Evolutionary conservation across 257 asterid genomes (phyloP), one percentile per base, ranked within the genome.

Genomic region (Penstemon davidsonii): DNA sequence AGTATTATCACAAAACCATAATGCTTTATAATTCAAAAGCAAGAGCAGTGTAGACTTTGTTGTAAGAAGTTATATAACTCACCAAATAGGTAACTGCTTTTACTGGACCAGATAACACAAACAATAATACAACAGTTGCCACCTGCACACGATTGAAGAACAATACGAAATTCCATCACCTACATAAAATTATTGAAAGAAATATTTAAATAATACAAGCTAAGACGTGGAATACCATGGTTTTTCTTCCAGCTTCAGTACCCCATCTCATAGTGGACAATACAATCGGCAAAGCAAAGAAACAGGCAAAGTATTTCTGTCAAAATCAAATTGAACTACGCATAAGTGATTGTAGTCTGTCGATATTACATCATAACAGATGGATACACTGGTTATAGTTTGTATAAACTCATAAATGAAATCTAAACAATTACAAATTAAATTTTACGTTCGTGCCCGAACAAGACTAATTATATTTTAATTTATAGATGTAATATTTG

Each of bases 211-310:
- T 2, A 11, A 6, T 13, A 66, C 51, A 50, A 75, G 69, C 46
- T 4, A 53, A 25, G 63, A 42, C 19, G 40, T 44, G 42, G 46
- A 68, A 63, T 71, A 93, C 99, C 97, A 93, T 90, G 64, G 97
- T 90, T 83, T 93, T 93, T 76, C 99, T 83, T 38, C 96, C 99
- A 64, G 96, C 96, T 52, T 89, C 85, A 77, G 86, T 49, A 12
- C 95, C 99, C 99, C 99, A 91, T 87, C 89, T 83, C 88, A 90
- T 82, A 58, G 97, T 87, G 74, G 96, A 88, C 79, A 90, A 55
- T 33, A 93, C 97, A 45, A 93, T 91, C 38, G 99, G 99, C 89
- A 93, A 77, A 6, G 95, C 92, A 19, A 90, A 93, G 82, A 90
- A 90, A 76, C 96, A 88, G 11, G 92, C 90, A 79, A 93, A 91